Evolutionary conservation across 768 basidiomycete species (phyloP), one percentile per base, ranked within the genome.

Genomic region (Galerina sulciceps): DNA sequence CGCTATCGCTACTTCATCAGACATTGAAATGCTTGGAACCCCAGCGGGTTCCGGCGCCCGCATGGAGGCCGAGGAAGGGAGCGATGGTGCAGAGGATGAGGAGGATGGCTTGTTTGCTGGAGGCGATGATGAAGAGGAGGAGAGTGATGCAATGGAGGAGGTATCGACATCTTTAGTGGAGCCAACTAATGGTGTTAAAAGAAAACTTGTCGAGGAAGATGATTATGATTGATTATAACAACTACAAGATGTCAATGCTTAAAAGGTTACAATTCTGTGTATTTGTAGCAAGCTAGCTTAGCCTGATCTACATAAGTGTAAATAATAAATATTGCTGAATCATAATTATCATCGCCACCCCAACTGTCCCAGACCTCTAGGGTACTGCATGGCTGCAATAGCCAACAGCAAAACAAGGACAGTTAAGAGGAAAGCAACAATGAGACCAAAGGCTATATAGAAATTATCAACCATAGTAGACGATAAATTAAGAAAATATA

Each of bases 101-200:
- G 90, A 88, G 37, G 91, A 91, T 49, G 88, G 86, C 14, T 73
- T 93, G 46, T 93, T 93, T 68, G 89, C 85, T 3, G 90, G 86
- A 26, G 91, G 87, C 22, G 87, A 86, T 31, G 87, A 88, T 13
- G 87, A 88, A 38, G 87, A 87, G 53, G 88, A 88, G 69, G 91
- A 93, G 62, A 91, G 89, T 60, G 92, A 93, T 55, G 87, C 79
- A 2, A 92, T 92, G 90, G 90, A 91, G 62, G 90, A 92, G 60
- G 85, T 90, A 3, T 83, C 87, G 65, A 82, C 86, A 2, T 66
- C 75, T 41, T 62, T 79, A 41, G 76, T 75, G 6, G 77, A 81
- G n/a, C 66, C 73, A 9, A 74, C 80, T 10, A 88, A 87, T 58
- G 91, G 89, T 20, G 77, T 85, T 49, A 92, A 91, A 69, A 81